Evolutionary conservation across 441 rosid species (phyloP).

Genomic region (Populus hybrid): DNA sequence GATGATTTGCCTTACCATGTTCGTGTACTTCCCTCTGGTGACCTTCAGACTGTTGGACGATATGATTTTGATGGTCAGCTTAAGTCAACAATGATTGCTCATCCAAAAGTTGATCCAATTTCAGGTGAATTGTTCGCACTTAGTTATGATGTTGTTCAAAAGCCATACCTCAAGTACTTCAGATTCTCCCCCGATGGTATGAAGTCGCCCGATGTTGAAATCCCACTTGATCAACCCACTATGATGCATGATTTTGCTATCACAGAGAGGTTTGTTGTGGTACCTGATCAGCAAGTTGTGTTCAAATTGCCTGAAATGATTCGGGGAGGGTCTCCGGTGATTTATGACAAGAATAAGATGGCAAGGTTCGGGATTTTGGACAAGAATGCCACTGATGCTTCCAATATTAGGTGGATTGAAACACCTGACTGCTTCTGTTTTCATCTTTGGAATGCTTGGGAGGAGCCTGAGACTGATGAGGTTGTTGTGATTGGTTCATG

Average conservation of each 20-base stretch:
- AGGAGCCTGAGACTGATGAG: slow-evolving; percentile 64
- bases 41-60: slow-evolving; percentile 64
- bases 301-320: slow-evolving; percentile 72
- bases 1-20: slow-evolving; percentile 83
- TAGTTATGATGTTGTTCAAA: slow-evolving; percentile 61
- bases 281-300: slow-evolving; percentile 86
- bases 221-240: slow-evolving; percentile 55
- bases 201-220: slow-evolving; percentile 55
- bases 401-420: slow-evolving; percentile 58
- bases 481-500: slow-evolving; percentile 82
- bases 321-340: slow-evolving; percentile 77
- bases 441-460: slow-evolving; percentile 95
- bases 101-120: slow-evolving; percentile 73
- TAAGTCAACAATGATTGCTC: slow-evolving; percentile 68
- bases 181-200: slow-evolving; percentile 20
- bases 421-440: slow-evolving; percentile 65
- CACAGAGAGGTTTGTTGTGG: slow-evolving; percentile 63
- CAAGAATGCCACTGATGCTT: slow-evolving; percentile 45
- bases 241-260: slow-evolving; percentile 89
- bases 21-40: slow-evolving; percentile 49
- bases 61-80: slow-evolving; percentile 58
- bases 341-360: slow-evolving; percentile 59
- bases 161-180: slow-evolving; percentile 69
- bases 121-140: slow-evolving; percentile 59
- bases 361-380: slow-evolving; percentile 64